Evolutionary conservation across 2,329 filamentous ascomycete genomes (phyloP), one percentile per base, ranked within the genome.

Genomic region (Saccharata proteae): DNA sequence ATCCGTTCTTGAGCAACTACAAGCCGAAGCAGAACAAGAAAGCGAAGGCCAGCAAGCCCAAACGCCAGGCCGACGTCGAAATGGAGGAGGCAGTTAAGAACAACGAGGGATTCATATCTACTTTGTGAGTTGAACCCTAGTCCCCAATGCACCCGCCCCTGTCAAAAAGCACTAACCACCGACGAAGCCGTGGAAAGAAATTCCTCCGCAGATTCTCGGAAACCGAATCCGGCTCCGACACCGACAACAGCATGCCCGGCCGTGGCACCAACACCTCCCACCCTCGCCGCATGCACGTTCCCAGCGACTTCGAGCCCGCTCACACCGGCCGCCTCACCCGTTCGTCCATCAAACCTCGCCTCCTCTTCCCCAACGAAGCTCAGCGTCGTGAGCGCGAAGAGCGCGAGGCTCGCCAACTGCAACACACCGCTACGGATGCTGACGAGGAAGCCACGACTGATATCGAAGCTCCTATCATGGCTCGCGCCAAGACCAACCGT

Each of bases 91-190:
- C 73, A 10, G 65, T 69, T 3, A 54, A 64, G 18, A 74, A 78
- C 17, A 68, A 76, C 4, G 79, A 88, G 51, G 82, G 82, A 37
- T 67, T 84, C 48, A 62, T 85, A 38, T 83, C 76, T 45, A 69
- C 76, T 9, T 88, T 88, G 80, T 85, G 67, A 69, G 80, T 76
- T n/a, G n/a, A n/a, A n/a, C n/a, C n/a, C n/a, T 9, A 25, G n/a
- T 24, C n/a, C n/a, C n/a, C 26, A 30, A 19, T 9, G n/a, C 16
- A 30, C 19, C 10, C n/a, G n/a, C n/a, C n/a, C n/a, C n/a, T n/a
- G n/a, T n/a, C n/a, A n/a, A n/a, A n/a, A n/a, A n/a, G n/a, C 16
- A 21, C 37, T 30, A 35, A 34, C 27, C 18, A 29, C 33, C 46
- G 54, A 52, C 30, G n/a, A n/a, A 85, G 80, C 64, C 82, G 82